Evolutionary conservation across 441 rosid species (phyloP).

Genomic region (Gossypium aridum): DNA sequence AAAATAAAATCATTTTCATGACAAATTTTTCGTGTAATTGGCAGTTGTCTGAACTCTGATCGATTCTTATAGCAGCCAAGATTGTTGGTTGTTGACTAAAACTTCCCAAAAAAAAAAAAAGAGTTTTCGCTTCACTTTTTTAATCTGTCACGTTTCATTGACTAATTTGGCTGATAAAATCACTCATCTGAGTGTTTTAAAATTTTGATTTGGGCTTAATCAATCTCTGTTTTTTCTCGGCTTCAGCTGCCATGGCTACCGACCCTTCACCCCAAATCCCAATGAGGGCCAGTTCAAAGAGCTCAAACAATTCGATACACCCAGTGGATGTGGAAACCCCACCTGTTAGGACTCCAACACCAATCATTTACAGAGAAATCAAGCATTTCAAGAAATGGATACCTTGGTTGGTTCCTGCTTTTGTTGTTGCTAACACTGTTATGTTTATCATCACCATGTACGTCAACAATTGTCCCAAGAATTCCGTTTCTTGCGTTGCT

Average conservation of each 20-base stretch:
- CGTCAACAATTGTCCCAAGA: constrained; percentile 57
- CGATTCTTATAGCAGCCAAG: background rate
- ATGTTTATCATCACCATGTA: constrained; percentile 60
- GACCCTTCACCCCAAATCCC: constrained; percentile 14
- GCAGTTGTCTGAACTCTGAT: background rate
- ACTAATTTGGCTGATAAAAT: background rate
- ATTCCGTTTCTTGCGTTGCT: constrained; percentile 41
- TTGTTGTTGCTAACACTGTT: constrained; percentile 40
- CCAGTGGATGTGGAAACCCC: constrained; percentile 33
- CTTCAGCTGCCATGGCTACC: constrained; percentile 21
- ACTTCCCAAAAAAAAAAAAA: background rate
- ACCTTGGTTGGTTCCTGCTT: constrained; percentile 49
- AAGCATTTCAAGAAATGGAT: constrained; percentile 48
- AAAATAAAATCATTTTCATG: background rate
- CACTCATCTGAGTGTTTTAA: background rate
- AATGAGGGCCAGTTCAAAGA: constrained; percentile 28
- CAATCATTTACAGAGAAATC: constrained; percentile 27
- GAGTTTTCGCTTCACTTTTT: background rate
- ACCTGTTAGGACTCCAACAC: constrained; percentile 18
- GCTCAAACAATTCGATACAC: constrained; percentile 30
- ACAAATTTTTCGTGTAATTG: constrained; percentile 7
- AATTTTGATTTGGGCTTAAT: background rate
- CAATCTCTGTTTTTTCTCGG: background rate
- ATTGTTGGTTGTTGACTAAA: constrained; percentile 20
- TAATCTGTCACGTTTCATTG: background rate